Conservation (phyloP, 257 asterid genomes). For the Handroanthus guayacan region DNA sequence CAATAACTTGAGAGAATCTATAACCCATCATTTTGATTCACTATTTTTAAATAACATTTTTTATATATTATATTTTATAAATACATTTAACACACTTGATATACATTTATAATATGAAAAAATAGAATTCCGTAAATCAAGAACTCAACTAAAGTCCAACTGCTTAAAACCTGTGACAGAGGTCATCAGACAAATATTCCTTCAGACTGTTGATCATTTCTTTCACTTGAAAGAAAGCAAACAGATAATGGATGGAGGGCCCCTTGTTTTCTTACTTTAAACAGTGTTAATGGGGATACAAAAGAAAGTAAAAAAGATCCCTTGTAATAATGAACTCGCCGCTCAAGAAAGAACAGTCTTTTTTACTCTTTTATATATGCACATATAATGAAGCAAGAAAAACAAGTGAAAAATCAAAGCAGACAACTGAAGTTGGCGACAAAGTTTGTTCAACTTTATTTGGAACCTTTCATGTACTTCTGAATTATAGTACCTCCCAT, state of each 20-base stretch:
- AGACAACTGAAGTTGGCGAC: constrained; percentile 46
- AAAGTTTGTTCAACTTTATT: constrained; percentile 44
- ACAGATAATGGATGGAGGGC: constrained; percentile 52
- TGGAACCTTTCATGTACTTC: constrained; percentile 35
- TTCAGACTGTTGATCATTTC: constrained; percentile 26
- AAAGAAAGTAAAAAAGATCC: constrained; percentile 30
- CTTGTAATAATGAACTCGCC: constrained; percentile 75
- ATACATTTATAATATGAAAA: too few relatives aligned
- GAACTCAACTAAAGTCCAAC: constrained; percentile 21
- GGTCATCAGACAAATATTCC: constrained; percentile 35
- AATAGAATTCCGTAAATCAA: not conserved
- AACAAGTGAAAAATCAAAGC: not conserved
- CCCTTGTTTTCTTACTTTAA: constrained; percentile 42
- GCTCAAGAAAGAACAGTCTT: constrained; percentile 54
- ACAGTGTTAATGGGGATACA: constrained; percentile 49
- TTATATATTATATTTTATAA: too few relatives aligned
- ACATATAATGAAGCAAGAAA: not conserved
- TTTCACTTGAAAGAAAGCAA: constrained; percentile 29
- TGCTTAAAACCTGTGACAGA: constrained; percentile 32
- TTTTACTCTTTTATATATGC: constrained; percentile 33
- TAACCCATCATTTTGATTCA: too few relatives aligned
- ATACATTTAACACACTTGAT: too few relatives aligned
- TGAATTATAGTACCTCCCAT: constrained; percentile 32
- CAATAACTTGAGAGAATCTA: constrained; percentile 30
- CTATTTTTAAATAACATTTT: too few relatives aligned